Evolutionary conservation across 352 stramenopile genomes (phyloP).

Genomic region (Thalassiosira ordinaria): DNA sequence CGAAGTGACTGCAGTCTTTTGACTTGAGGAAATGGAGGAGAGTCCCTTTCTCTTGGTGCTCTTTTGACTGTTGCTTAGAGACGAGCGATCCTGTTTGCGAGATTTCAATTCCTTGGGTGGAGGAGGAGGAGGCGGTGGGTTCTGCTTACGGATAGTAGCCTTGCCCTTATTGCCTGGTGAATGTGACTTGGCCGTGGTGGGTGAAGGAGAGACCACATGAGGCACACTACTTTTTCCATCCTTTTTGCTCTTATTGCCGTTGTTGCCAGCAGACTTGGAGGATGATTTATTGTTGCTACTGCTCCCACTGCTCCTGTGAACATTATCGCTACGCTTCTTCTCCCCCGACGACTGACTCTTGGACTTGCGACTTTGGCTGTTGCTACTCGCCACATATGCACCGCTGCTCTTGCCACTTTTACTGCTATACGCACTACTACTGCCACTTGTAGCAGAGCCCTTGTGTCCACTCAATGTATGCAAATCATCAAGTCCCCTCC

Average conservation of each 20-base stretch:
- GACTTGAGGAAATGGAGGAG: neutral
- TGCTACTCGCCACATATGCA: neutral
- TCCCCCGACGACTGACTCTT: too few relatives aligned
- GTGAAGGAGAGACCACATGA: too few relatives aligned
- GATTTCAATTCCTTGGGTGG: neutral
- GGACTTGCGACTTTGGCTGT: neutral
- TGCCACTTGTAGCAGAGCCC: neutral
- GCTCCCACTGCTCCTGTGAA: neutral
- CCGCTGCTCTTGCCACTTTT: slow-evolving; percentile 3
- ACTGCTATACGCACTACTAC: neutral
- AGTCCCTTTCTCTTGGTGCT: too few relatives aligned
- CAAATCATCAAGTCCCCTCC: too few relatives aligned
- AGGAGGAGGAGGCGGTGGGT: neutral
- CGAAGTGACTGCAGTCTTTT: neutral
- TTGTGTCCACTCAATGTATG: too few relatives aligned
- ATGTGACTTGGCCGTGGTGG: neutral
- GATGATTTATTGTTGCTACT: neutral
- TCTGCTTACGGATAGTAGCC: too few relatives aligned
- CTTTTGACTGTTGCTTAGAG: neutral
- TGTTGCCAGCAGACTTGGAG: too few relatives aligned
- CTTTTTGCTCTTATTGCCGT: neutral
- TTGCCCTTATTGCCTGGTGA: too few relatives aligned
- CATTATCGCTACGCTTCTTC: neutral
- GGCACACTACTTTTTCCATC: neutral
- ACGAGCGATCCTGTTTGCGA: too few relatives aligned